Base-by-base conservation (phyloP, 2,329 filamentous ascomycete species). In the Alternaria gaisen region DNA sequence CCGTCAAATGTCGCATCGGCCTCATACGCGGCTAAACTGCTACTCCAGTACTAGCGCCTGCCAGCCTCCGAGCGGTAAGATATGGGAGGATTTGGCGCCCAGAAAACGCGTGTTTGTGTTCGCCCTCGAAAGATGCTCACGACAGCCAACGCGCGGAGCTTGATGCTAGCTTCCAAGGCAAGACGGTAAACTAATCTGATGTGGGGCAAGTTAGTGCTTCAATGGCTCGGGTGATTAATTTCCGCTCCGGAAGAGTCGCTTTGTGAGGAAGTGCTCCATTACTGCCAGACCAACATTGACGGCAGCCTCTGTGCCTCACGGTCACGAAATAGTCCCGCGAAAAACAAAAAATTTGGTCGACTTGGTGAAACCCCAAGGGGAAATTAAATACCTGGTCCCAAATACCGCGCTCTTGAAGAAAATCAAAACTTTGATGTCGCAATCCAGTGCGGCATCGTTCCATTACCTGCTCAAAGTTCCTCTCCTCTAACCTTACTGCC, bases 21-120 rank as follows among this genome's bases (percentile, higher is more conserved):
- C 52, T 46, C 30, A 20, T 43, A 22, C 22, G 43, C 57, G 57
- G 57, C 53, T 59, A 56, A 56, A 56, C 10, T 50, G 44, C 57
- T 51, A 50, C 38, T 56, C 55, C 7, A 3, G 57, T 40, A n/a
- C 51, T 55, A 55, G 51, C 36, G 28, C 1, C 12, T 12, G 20
- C 22, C 18, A 24, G 26, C 24, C 36, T 36, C 41, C 34, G 41
- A 53, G 50, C 44, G 56, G 34, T 47, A 48, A 20, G 30, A 48
- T 16, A 48, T 50, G 50, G 36, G 50, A 38, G 20, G n/a, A 18
- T 42, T 55, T 59, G 56, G 51, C 56, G 56, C 56, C 56, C 41
- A 56, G 57, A 32, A 47, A 60, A 38, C 18, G 11, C 32, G 44
- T 10, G 47, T 32, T 22, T 40, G 26, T 32, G 16, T 38, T 43